Conservation (phyloP, 768 basidiomycete genomes). For the Coprinopsis strossmayeri region DNA sequence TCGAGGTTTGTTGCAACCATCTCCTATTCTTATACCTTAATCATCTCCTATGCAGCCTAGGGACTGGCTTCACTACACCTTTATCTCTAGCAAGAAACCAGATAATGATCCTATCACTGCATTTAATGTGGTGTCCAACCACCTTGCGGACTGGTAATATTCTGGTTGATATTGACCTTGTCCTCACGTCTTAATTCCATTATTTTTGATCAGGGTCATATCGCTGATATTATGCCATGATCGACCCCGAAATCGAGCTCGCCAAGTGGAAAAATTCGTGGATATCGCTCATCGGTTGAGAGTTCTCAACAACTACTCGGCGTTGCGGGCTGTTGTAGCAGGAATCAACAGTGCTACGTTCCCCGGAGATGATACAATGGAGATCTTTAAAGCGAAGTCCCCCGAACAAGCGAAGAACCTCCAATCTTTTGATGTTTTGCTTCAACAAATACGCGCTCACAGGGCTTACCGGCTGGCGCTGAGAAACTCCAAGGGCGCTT, state of each 20-base stretch:
- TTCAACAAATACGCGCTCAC: constrained; percentile 78
- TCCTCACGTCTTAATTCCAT: no score
- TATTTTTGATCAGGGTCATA: constrained; percentile 57
- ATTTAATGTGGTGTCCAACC: constrained; percentile 75
- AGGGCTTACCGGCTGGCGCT: constrained; percentile 89
- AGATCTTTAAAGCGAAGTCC: constrained; percentile 58
- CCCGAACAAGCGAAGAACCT: constrained; percentile 73
- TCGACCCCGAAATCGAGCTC: constrained; percentile 64
- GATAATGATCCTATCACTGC: constrained; percentile 64
- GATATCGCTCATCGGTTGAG: constrained; percentile 79
- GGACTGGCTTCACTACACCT: constrained; percentile 80
- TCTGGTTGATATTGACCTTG: no score
- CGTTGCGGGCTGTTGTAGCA: constrained; percentile 87
- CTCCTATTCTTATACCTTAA: constrained; percentile 3
- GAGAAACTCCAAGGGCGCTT: constrained; percentile 75
- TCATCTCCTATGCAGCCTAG: constrained; percentile 76
- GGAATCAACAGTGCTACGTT: constrained; percentile 84
- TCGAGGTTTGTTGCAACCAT: constrained; percentile 48
- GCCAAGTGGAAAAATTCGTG: constrained; percentile 84
- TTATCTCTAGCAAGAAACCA: constrained; percentile 60
- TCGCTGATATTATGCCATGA: constrained; percentile 88
- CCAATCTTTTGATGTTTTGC: constrained; percentile 76
- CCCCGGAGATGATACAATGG: constrained; percentile 71
- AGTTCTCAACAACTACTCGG: constrained; percentile 86
- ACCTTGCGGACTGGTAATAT: constrained; percentile 73